Percentiles rank a stretch among this genome's conserved stretches.
These are phyloP conservation scores for Spinacia oleracea DNA, from an alignment of 179 eudicot species.

Conservation along the genomic window DNA sequence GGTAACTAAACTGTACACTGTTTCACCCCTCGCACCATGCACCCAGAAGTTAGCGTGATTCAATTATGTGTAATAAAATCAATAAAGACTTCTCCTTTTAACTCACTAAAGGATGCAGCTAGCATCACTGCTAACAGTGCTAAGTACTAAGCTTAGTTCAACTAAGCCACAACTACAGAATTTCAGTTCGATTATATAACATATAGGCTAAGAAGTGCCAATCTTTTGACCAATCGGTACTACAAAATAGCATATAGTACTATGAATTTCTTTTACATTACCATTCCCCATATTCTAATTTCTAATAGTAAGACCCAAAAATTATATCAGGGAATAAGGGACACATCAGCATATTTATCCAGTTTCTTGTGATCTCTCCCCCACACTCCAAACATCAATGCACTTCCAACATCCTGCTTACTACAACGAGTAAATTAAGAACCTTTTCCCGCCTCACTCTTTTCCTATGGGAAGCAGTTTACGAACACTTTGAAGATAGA, in stretches of 20 bases:
- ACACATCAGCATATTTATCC: neutral
- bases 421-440: neutral
- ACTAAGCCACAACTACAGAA: neutral
- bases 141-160: neutral
- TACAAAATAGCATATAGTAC: neutral
- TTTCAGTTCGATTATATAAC: neutral
- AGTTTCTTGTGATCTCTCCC: neutral
- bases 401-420: neutral
- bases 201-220: neutral
- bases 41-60: neutral
- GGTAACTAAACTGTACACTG: neutral
- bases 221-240: neutral
- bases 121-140: neutral
- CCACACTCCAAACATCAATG: neutral
- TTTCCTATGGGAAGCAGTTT: neutral
- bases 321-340: no score
- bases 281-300: neutral
- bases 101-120: neutral
- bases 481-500: no score
- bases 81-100: neutral
- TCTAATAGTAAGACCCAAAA: neutral
- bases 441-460: neutral
- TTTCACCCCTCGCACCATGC: neutral
- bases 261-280: neutral
- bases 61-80: neutral